Percentiles rank a stretch among this genome's conserved stretches.
Conservation (phyloP, 2,329 filamentous ascomycete species). For the Pochonia chlamydosporia region DNA sequence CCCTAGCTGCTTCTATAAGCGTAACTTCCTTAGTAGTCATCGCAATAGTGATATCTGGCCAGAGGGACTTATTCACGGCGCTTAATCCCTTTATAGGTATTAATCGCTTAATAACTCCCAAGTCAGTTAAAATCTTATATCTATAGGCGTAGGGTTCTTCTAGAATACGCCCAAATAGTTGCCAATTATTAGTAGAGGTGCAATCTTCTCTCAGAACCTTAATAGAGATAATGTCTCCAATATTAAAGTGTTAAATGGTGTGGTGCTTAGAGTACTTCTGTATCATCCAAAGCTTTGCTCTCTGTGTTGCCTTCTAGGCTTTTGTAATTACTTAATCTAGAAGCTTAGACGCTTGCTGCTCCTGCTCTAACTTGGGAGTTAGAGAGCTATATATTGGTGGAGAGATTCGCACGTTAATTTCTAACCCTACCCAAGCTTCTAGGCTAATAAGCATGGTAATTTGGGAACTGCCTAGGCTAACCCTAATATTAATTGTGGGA, state of each 20-base stretch:
- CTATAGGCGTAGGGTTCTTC: slow-evolving; percentile 4
- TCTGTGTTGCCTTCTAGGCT: slow-evolving; percentile 1
- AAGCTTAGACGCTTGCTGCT: not conserved
- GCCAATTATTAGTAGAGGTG: too few relatives aligned
- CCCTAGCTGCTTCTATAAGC: slow-evolving; percentile 1
- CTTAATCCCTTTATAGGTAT: slow-evolving; percentile 4
- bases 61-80: slow-evolving; percentile 3
- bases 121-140: slow-evolving; percentile 3
- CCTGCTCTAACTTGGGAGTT: not conserved
- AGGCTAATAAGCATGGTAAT: slow-evolving; percentile 5
- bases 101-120: slow-evolving; percentile 5
- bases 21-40: slow-evolving; percentile 6
- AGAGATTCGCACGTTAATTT: not conserved
- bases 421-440: not conserved
- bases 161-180: too few relatives aligned
- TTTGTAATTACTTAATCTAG: not conserved
- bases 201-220: too few relatives aligned
- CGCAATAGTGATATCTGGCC: slow-evolving; percentile 4
- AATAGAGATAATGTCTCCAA: too few relatives aligned
- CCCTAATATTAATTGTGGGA: slow-evolving; percentile 4
- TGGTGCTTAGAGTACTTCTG: too few relatives aligned
- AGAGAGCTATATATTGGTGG: not conserved
- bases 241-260: too few relatives aligned
- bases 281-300: slow-evolving; percentile 3
- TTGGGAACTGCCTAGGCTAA: slow-evolving; percentile 2